Percentiles rank a stretch among this genome's conserved stretches.
Conservation (phyloP, 2,329 filamentous ascomycete species). For the Aureobasidium mangrovei region DNA sequence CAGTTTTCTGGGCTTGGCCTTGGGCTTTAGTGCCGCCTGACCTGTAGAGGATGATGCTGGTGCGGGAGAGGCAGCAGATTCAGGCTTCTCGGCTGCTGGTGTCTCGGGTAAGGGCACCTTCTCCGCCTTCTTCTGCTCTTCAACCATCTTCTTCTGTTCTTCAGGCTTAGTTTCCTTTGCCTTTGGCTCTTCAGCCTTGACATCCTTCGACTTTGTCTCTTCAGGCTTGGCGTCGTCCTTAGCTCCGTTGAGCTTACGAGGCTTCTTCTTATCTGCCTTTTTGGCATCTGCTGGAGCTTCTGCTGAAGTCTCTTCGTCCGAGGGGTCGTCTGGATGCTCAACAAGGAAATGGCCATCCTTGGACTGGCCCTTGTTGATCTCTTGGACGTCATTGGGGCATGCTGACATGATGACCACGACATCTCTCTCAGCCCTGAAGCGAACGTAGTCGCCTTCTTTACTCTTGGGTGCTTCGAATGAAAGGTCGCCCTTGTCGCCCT, state of each 20-base stretch:
- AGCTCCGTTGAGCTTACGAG: not conserved
- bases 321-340: constrained; percentile 22
- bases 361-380: constrained; percentile 34
- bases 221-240: constrained; percentile 4
- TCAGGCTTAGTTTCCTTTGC: constrained; percentile 3
- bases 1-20: constrained; percentile 12
- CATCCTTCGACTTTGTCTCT: not conserved
- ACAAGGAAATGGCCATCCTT: constrained; percentile 38
- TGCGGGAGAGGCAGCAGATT: not conserved
- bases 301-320: constrained; percentile 9
- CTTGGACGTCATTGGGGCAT: constrained; percentile 38
- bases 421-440: constrained; percentile 36
- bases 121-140: not conserved
- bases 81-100: not conserved
- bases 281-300: constrained; percentile 2
- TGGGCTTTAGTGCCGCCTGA: not conserved
- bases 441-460: constrained; percentile 36
- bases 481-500: constrained; percentile 32
- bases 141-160: not conserved
- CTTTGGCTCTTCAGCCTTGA: not conserved
- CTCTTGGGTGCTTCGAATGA: constrained; percentile 34
- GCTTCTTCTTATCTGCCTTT: constrained; percentile 11
- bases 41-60: not conserved
- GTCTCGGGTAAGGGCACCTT: not conserved
- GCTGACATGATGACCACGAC: constrained; percentile 40